Evolutionary conservation across 805 yeast species (phyloP).

Genomic region (Suhomyces canberraensis): DNA sequence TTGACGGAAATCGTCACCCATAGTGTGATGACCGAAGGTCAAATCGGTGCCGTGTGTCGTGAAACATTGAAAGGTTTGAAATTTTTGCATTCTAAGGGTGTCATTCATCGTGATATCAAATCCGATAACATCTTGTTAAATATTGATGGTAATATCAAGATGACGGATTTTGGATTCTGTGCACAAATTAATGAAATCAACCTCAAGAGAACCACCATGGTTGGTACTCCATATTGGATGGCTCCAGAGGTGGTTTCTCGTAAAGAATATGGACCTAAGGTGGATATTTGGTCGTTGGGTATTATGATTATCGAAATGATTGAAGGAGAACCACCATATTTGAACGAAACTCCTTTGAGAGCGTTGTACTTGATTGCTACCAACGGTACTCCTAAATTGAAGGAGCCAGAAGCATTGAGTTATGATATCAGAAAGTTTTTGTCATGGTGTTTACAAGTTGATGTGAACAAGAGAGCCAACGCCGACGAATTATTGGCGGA

Average conservation of each 20-base stretch:
- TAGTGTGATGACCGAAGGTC: slow-evolving; percentile 79
- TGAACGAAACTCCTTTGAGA: slow-evolving; percentile 74
- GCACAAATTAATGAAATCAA: slow-evolving; percentile 75
- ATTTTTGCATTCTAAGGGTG: slow-evolving; percentile 86
- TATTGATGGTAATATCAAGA: slow-evolving; percentile 42
- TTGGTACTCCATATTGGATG: slow-evolving; percentile 90
- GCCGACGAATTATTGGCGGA: slow-evolving; percentile 70
- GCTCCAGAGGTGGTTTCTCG: slow-evolving; percentile 83
- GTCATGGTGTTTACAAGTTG: slow-evolving; percentile 76
- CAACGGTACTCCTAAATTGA: slow-evolving; percentile 82
- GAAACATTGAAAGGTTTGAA: slow-evolving; percentile 91
- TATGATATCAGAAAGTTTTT: slow-evolving; percentile 65
- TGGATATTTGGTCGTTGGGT: slow-evolving; percentile 80
- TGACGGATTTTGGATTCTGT: slow-evolving; percentile 47
- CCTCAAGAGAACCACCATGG: slow-evolving; percentile 79
- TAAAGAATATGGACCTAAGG: slow-evolving; percentile 77
- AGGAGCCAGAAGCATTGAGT: slow-evolving; percentile 80
- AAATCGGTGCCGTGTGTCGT: slow-evolving; percentile 85
- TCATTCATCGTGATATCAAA: slow-evolving; percentile 66
- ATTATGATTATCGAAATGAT: slow-evolving; percentile 87
- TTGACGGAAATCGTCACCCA: slow-evolving; percentile 93
- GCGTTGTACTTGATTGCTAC: slow-evolving; percentile 76
- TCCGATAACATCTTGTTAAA: slow-evolving; percentile 45
- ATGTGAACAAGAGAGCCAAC: slow-evolving; percentile 74
- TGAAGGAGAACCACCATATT: slow-evolving; percentile 81